These are phyloP conservation scores for Salvia sclarea DNA, from an alignment of 305 asterid species.

Conservation along the genomic window DNA sequence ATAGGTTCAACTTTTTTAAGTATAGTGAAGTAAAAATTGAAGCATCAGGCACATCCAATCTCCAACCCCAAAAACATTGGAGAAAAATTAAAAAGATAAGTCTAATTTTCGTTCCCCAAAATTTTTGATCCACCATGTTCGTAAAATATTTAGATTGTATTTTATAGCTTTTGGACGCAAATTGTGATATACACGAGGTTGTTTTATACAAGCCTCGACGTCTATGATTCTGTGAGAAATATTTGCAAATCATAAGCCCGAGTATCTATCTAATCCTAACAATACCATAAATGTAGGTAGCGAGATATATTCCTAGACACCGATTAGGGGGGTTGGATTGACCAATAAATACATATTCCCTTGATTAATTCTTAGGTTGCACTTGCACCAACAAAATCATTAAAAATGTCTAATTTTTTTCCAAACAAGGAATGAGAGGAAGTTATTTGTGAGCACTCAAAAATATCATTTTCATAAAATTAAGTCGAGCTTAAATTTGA, in stretches of 20 bases:
- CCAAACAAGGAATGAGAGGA: no score
- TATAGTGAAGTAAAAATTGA: neutral
- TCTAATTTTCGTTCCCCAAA: no score
- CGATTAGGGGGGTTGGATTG: neutral
- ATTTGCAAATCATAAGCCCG: neutral
- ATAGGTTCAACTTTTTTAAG: neutral
- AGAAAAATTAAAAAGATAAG: neutral
- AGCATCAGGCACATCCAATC: no score
- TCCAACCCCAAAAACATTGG: neutral
- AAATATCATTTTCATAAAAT: no score
- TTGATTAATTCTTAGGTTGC: neutral
- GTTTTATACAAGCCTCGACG: no score
- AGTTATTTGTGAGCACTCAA: no score
- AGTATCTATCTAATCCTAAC: neutral
- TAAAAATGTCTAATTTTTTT: neutral
- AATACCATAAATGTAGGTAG: neutral
- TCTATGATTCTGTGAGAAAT: neutral
- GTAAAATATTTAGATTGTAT: no score
- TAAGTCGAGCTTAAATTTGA: no score
- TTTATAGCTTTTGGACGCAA: no score
- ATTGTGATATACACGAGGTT: no score
- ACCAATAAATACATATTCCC: neutral
- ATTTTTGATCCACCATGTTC: no score
- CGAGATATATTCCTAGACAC: neutral
- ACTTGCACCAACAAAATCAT: neutral